phyloP scores from a whole-genome alignment of 345 rosid species.

The Geranium brycei region DNA sequence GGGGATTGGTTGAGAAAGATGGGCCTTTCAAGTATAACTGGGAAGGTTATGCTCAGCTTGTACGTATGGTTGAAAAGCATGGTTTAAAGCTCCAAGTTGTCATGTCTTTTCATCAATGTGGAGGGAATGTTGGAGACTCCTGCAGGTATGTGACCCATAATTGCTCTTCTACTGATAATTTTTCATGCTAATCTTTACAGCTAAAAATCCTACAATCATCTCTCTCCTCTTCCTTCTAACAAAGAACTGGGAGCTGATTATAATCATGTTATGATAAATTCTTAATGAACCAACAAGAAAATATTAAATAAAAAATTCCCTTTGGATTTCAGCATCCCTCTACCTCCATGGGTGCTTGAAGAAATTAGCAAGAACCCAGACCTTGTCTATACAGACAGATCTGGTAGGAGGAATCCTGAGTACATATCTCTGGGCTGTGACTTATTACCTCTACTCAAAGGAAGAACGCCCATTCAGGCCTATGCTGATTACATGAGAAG shows the following conservation, averaged over 20 bases:
- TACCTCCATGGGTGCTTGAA: slow-evolving; percentile 40
- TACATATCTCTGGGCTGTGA: slow-evolving; percentile 50
- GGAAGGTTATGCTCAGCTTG: slow-evolving; percentile 90
- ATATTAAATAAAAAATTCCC: neutral
- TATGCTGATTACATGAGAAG: slow-evolving; percentile 44
- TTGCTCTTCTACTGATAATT: neutral
- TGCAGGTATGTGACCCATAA: slow-evolving; percentile 48
- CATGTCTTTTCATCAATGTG: slow-evolving; percentile 99
- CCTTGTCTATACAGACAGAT: slow-evolving; percentile 33
- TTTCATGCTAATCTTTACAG: too few relatives aligned
- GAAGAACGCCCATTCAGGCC: slow-evolving; percentile 42
- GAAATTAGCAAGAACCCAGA: slow-evolving; percentile 37
- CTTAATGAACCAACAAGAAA: neutral
- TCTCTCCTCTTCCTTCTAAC: neutral
- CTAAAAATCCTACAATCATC: neutral
- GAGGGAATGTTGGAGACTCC: slow-evolving; percentile 97
- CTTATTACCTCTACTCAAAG: slow-evolving; percentile 32
- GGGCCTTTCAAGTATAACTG: slow-evolving; percentile 84
- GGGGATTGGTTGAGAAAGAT: slow-evolving; percentile 97
- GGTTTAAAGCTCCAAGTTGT: slow-evolving; percentile 85
- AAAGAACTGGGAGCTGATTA: neutral
- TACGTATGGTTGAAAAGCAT: slow-evolving; percentile 69
- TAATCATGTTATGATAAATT: neutral
- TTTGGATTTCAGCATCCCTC: slow-evolving; percentile 26
- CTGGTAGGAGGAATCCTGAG: slow-evolving; percentile 37